These are phyloP conservation scores for Jimgerdemannia flammicorona DNA, from an alignment of 192 early-diverging fungal genomes.

Conservation along the genomic window DNA sequence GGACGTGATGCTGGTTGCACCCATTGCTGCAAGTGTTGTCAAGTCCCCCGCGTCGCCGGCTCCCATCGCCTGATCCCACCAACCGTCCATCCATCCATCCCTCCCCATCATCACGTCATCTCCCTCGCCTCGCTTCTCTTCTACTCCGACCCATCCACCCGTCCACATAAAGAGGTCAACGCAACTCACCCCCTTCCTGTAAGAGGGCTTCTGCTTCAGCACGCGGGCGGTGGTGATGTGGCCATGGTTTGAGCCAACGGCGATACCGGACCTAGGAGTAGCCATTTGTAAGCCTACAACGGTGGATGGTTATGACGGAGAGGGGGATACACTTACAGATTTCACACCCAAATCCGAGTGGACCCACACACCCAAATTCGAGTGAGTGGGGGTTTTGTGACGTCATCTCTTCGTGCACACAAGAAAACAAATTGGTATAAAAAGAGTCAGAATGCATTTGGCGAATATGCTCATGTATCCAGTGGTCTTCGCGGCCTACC, in stretches of 20 bases:
- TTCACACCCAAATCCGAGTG: too few relatives aligned
- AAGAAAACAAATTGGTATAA: too few relatives aligned
- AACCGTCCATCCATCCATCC: not conserved
- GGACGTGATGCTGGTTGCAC: too few relatives aligned
- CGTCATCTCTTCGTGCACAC: too few relatives aligned
- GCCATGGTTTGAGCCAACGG: conserved; percentile 89
- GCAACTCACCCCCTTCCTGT: conserved; percentile 81
- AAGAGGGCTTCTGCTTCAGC: conserved; percentile 63
- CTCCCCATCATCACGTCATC: not conserved
- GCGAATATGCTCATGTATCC: too few relatives aligned
- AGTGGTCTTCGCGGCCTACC: too few relatives aligned
- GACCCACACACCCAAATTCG: too few relatives aligned
- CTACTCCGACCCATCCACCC: not conserved
- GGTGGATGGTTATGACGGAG: not conserved
- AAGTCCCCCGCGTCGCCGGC: not conserved
- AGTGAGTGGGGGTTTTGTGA: too few relatives aligned
- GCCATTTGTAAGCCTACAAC: conserved; percentile 37
- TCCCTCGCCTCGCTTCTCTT: not conserved
- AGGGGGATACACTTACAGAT: not conserved
- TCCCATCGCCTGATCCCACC: not conserved
- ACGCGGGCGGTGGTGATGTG: conserved; percentile 79
- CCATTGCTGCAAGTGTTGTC: too few relatives aligned
- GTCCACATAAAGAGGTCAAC: not conserved
- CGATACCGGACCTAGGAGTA: conserved; percentile 78
- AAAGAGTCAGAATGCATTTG: too few relatives aligned